A percentile compares a stretch with the other conserved stretches of the same genome.
Conservation (phyloP, 352 stramenopile genomes). For the Globisporangium viniferum region DNA sequence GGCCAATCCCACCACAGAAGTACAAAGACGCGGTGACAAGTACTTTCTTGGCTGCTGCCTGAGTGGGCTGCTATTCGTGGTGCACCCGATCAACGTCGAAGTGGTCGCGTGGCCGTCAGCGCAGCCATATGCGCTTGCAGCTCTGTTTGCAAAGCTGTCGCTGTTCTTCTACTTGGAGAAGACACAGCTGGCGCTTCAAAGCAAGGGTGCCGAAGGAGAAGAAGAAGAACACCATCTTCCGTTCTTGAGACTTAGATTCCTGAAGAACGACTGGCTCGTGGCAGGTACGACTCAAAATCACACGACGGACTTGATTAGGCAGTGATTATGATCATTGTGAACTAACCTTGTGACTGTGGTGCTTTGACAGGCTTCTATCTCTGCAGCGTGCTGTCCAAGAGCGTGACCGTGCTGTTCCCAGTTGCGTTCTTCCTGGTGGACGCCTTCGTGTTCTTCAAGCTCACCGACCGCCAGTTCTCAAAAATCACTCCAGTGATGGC, state of each 20-base stretch:
- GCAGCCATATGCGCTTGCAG: slow-evolving; percentile 58
- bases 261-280: not conserved
- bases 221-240: not conserved
- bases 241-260: not conserved
- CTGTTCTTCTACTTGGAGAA: slow-evolving; percentile 28
- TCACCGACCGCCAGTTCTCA: not conserved
- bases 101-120: slow-evolving; percentile 31
- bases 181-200: not conserved
- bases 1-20: not conserved
- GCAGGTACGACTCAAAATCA: not conserved
- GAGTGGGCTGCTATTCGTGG: slow-evolving; percentile 40
- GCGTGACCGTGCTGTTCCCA: slow-evolving; percentile 10
- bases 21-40: not conserved
- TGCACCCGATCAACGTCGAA: slow-evolving; percentile 56
- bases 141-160: slow-evolving; percentile 47
- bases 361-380: slow-evolving; percentile 9
- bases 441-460: not conserved
- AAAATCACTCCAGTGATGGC: not conserved
- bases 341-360: not conserved
- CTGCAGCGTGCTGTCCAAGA: slow-evolving; percentile 14
- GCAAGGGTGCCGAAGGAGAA: not conserved
- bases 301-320: too few species aligned
- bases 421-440: slow-evolving; percentile 6
- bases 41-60: slow-evolving; percentile 30
- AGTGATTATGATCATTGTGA: too few species aligned